phyloP scores from a whole-genome alignment of 768 basidiomycete species.

The Terana coerulea region DNA sequence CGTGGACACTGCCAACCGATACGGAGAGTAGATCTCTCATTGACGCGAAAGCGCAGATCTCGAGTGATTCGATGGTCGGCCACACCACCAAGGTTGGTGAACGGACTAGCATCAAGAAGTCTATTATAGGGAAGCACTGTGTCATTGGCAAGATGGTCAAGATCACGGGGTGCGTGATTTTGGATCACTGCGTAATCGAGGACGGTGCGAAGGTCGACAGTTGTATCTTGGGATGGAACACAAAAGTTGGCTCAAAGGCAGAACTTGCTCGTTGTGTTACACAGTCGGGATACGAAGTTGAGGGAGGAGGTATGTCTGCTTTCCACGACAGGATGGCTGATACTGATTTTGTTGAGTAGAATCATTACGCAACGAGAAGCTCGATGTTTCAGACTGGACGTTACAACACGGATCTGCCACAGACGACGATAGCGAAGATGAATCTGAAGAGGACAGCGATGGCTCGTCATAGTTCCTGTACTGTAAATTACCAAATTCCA shows the following conservation, averaged over 20 bases:
- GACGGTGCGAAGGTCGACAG: constrained; percentile 81
- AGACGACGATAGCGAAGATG: constrained; percentile 22
- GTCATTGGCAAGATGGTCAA: constrained; percentile 66
- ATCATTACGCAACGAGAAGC: constrained; percentile 49
- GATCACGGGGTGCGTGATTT: constrained; percentile 74
- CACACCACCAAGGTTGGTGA: constrained; percentile 82
- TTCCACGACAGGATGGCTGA: not conserved
- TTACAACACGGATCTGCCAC: constrained; percentile 28
- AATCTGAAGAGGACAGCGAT: not conserved
- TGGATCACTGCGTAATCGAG: constrained; percentile 86
- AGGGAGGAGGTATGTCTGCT: constrained; percentile 44
- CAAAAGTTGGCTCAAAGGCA: constrained; percentile 66
- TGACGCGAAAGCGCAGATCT: constrained; percentile 80
- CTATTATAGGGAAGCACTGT: constrained; percentile 48
- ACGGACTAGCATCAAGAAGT: constrained; percentile 67
- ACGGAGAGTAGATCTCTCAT: constrained; percentile 65
- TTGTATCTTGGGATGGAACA: constrained; percentile 72
- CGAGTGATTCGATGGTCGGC: constrained; percentile 76
- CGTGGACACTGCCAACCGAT: constrained; percentile 54
- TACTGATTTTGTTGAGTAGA: constrained; percentile 34
- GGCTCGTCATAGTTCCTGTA: too few species aligned
- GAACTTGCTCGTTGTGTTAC: constrained; percentile 67
- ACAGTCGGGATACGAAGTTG: constrained; percentile 75
- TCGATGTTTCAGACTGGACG: constrained; percentile 56
- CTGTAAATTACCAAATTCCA: too few species aligned